Base-by-base conservation (phyloP, 1,139 yeast species). In the Pichia sp. region DNA sequence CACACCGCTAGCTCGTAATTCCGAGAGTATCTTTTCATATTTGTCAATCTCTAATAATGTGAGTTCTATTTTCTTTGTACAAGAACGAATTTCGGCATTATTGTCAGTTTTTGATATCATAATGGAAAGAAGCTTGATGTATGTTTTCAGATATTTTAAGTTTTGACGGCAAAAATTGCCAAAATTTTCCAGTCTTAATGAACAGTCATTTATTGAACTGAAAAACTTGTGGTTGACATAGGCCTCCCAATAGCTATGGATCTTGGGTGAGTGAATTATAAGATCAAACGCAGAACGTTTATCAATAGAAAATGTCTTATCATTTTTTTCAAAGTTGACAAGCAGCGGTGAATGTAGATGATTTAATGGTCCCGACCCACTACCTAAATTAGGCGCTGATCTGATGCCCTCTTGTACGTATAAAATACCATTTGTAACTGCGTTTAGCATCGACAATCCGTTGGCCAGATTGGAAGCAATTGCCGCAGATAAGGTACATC, bases 401-500 rank as follows among this genome's bases (percentile, higher is more conserved):
- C 66, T 56, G 50, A 86, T 79, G 2, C 84, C 88, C 42, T 67
- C 66, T 51, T 80, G 88, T 14, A 85, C 79, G 53, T 74, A 88
- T 47, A 72, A 73, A 41, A 84, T 73, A 0, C 82, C 74, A 20
- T 71, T 62, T 7, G 68, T 67, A 7, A 84, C 71, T 0, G 95
- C 67, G 4, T 67, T 68, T 2, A 54, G 49, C 10, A 84, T 52
- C 0, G 65, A 31, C 28, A 54, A 48, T 0, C 77, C 79, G 34
- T 66, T 67, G 3, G 95, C 89, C 36, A 85, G 52, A 51, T 83
- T 78, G 1, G 93, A 77, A 0, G 94, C 81, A 51, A 88, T 80
- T 1, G 95, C 72, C 1, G 95, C 79, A 0, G 95, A 79, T 39
- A 88, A 66, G 0, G 96, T 84, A 59, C 96, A 88, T 0, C 96